Evolutionary conservation across 2,329 filamentous ascomycete species (phyloP).

Genomic region (Rutstroemia sp.): DNA sequence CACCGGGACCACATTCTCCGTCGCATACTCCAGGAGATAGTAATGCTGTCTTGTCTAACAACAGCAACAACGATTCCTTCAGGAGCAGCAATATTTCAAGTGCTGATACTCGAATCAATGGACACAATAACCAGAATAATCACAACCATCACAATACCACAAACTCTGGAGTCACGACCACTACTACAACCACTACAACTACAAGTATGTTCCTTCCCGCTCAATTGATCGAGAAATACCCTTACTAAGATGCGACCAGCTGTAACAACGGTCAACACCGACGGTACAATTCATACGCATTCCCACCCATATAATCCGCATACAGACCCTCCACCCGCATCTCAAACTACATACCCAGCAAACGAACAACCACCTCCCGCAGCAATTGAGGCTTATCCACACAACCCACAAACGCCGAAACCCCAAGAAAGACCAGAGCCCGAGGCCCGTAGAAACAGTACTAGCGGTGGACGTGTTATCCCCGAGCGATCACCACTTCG

Average conservation of each 20-base stretch:
- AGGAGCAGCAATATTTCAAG: slow-evolving; percentile 9
- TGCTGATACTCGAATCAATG: slow-evolving; percentile 8
- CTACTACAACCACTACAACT: not conserved
- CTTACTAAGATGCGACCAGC: slow-evolving; percentile 1
- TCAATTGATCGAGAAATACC: no score
- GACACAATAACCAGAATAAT: slow-evolving; percentile 1
- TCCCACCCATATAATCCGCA: slow-evolving; percentile 7
- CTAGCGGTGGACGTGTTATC: slow-evolving; percentile 4
- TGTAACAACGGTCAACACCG: slow-evolving; percentile 5
- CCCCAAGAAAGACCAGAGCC: not conserved
- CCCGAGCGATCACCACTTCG: slow-evolving; percentile 5
- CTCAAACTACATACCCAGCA: not conserved
- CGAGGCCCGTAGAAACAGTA: not conserved
- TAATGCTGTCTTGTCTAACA: not conserved
- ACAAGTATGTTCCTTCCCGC: not conserved
- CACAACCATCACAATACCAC: not conserved
- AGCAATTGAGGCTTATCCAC: not conserved
- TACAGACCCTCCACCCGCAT: slow-evolving; percentile 4
- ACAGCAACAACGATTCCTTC: slow-evolving; percentile 6
- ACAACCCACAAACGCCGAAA: not conserved
- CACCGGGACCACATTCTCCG: no score
- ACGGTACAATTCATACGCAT: slow-evolving; percentile 3
- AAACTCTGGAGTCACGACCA: not conserved
- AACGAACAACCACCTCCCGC: not conserved
- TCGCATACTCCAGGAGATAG: not conserved